Percentiles rank a stretch among this genome's conserved stretches.
These are phyloP conservation scores for Teratosphaeriaceae sp. DNA, from an alignment of 2,329 filamentous ascomycete genomes.

Conservation along the genomic window DNA sequence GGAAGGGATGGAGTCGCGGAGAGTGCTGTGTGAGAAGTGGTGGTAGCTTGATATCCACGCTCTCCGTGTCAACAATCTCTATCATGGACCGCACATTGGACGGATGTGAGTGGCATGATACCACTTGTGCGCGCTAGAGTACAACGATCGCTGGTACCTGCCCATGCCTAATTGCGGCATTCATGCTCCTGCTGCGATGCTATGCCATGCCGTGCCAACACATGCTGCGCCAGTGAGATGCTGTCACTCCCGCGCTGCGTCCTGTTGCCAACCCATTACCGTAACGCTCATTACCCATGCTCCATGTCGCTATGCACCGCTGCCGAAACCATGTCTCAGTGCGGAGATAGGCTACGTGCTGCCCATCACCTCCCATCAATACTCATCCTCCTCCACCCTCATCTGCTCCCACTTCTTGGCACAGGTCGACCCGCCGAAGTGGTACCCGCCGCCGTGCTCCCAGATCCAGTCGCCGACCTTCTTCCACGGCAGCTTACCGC, in stretches of 20 bases:
- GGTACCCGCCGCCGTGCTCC: constrained; percentile 48
- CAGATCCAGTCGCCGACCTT: constrained; percentile 49
- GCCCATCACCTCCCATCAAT: neutral
- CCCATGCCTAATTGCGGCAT: neutral
- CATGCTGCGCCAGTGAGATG: constrained; percentile 1
- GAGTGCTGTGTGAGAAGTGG: constrained; percentile 47
- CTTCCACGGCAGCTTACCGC: constrained; percentile 51
- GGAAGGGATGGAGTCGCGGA: constrained; percentile 31
- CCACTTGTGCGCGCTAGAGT: neutral
- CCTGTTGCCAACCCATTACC: neutral
- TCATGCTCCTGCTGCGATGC: neutral
- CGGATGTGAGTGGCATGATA: too few relatives aligned
- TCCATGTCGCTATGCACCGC: neutral
- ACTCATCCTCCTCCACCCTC: neutral
- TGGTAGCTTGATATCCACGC: constrained; percentile 34
- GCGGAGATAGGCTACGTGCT: neutral
- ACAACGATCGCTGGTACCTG: constrained; percentile 1
- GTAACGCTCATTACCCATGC: neutral
- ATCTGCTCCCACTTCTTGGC: constrained; percentile 56
- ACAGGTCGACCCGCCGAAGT: constrained; percentile 55
- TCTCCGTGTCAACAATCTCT: too few relatives aligned
- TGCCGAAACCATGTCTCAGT: neutral
- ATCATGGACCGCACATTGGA: too few relatives aligned
- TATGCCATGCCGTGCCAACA: neutral
- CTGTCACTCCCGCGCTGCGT: neutral